phyloP scores from a whole-genome alignment of 1,284 basidiomycete genomes.

The Papiliotrema fonsecae region DNA sequence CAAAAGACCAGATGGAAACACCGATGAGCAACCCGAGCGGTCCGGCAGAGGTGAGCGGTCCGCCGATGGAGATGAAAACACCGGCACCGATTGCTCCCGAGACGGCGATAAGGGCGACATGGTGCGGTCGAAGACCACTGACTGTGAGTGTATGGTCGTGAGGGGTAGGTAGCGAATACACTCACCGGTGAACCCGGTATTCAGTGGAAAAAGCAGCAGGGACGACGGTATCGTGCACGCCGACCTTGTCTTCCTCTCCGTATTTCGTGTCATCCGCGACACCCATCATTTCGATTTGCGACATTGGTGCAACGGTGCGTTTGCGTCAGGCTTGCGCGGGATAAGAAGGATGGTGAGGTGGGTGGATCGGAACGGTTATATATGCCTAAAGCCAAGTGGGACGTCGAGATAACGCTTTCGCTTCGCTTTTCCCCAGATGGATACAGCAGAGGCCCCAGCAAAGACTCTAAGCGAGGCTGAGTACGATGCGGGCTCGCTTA shows the following conservation, averaged over 20 bases:
- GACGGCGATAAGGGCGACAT: background rate
- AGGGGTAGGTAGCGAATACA: background rate
- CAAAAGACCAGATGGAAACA: background rate
- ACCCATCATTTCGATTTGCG: too few species aligned
- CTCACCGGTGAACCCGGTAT: background rate
- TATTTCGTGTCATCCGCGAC: too few species aligned
- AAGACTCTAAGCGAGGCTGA: too few species aligned
- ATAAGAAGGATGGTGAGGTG: too few species aligned
- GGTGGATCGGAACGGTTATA: too few species aligned
- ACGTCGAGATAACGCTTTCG: too few species aligned
- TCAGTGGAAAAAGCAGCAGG: background rate
- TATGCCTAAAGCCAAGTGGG: too few species aligned
- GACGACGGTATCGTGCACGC: background rate
- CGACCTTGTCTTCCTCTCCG: background rate
- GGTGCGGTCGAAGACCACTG: background rate
- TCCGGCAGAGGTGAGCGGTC: constrained; percentile 46
- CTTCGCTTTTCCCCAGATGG: too few species aligned
- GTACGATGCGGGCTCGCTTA: too few species aligned
- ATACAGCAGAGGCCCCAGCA: too few species aligned
- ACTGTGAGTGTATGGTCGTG: background rate
- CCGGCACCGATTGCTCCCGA: constrained; percentile 59
- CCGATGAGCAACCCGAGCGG: constrained; percentile 35
- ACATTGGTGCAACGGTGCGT: too few species aligned
- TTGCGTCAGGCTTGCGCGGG: too few species aligned
- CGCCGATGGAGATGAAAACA: constrained; percentile 7